Evolutionary conservation across 2,329 filamentous ascomycete genomes (phyloP).

Genomic region (Fragosphaeria purpurea): DNA sequence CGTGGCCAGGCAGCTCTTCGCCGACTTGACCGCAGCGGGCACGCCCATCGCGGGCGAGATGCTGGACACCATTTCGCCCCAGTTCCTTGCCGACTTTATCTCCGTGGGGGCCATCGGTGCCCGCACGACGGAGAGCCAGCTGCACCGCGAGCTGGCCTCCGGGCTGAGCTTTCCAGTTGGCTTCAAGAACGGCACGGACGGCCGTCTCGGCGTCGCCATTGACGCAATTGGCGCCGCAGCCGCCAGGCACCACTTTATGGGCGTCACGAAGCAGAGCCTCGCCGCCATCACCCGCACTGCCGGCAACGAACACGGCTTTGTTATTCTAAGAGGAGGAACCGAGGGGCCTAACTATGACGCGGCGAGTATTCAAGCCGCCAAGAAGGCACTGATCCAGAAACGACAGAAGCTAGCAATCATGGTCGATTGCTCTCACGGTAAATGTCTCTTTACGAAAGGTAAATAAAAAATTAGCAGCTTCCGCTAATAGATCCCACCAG

Average conservation of each 20-base stretch:
- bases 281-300: constrained; percentile 90
- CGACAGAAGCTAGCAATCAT: constrained; percentile 70
- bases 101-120: constrained; percentile 90
- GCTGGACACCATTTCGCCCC: constrained; percentile 94
- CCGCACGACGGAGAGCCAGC: constrained; percentile 87
- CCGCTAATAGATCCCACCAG: no score
- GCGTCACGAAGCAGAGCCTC: constrained; percentile 91
- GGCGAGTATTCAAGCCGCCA: constrained; percentile 72
- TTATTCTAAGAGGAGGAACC: constrained; percentile 85
- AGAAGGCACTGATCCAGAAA: constrained; percentile 65
- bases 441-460: no score
- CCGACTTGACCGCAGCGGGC: constrained; percentile 80
- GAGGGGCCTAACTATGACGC: constrained; percentile 92
- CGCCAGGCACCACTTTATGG: constrained; percentile 93
- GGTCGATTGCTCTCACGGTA: constrained; percentile 94
- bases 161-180: constrained; percentile 95
- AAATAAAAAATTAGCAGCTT: no score
- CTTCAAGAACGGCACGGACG: constrained; percentile 99
- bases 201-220: constrained; percentile 77
- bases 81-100: constrained; percentile 88
- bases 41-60: constrained; percentile 98
- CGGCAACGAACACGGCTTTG: constrained; percentile 95
- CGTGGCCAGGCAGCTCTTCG: constrained; percentile 79
- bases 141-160: constrained; percentile 88
- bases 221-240: constrained; percentile 90